phyloP scores from a whole-genome alignment of 805 yeast genomes.

The Lachancea sp. region DNA sequence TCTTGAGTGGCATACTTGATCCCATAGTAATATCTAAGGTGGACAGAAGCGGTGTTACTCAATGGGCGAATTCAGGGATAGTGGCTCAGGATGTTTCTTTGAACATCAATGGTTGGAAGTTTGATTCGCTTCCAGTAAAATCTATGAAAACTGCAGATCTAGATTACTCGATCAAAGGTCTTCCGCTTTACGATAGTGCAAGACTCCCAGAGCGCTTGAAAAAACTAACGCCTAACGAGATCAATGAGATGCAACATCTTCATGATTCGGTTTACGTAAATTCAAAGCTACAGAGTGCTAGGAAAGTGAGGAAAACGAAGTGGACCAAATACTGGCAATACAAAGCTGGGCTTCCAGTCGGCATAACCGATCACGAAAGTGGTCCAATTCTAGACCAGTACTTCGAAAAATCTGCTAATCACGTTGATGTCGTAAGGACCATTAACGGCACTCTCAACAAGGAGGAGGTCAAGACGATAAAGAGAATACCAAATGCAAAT shows the following conservation, averaged over 20 bases:
- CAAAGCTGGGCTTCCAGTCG: constrained; percentile 37
- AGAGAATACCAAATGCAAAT: constrained; percentile 44
- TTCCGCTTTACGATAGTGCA: constrained; percentile 37
- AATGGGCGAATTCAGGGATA: constrained; percentile 4
- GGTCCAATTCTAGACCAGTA: constrained; percentile 26
- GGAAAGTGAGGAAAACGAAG: constrained; percentile 39
- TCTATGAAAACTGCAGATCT: constrained; percentile 16
- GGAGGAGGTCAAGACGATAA: constrained; percentile 40
- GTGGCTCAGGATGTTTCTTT: constrained; percentile 11
- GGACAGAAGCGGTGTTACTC: constrained; percentile 7
- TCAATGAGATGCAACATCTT: constrained; percentile 43
- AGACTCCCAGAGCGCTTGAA: constrained; percentile 26
- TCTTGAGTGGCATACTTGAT: constrained; percentile 22
- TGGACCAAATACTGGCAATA: constrained; percentile 46
- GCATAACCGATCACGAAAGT: constrained; percentile 24
- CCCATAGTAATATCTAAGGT: constrained; percentile 12
- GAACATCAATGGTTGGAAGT: constrained; percentile 32
- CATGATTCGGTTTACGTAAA: constrained; percentile 46
- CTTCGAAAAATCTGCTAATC: constrained; percentile 28
- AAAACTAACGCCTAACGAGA: constrained; percentile 32
- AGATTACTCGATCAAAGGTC: constrained; percentile 34
- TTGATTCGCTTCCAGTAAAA: constrained; percentile 27
- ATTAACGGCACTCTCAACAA: constrained; percentile 37
- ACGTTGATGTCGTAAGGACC: constrained; percentile 27
- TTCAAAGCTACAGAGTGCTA: constrained; percentile 38